Evolutionary conservation across 164 flowering plant species (phyloP), one percentile per base, ranked within the genome.

Genomic region (Vitis labrusca): DNA sequence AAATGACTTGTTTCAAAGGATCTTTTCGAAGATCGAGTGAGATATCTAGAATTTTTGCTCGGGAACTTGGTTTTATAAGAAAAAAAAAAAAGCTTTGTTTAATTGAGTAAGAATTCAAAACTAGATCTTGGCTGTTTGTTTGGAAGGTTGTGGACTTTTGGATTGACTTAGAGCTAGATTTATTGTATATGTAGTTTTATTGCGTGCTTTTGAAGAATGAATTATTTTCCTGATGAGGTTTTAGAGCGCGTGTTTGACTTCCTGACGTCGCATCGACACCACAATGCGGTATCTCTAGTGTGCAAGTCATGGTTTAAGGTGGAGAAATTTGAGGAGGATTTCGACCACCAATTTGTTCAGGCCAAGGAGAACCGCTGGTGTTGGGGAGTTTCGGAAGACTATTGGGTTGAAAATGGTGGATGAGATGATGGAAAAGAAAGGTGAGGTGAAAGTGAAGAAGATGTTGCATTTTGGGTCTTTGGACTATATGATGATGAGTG

Each of bases 181-280:
- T 32, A 3, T 0, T 32, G 7, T 32, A 32, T 32, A 0, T 32
- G 71, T 30, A 54, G 50, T 27, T 29, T 58, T 57, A 9, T 52
- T 19, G 29, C 12, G 23, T 56, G 52, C 2, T 52, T 17, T 54
- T 44, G 66, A 9, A 27, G 57, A 72, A 91, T 91, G 93, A 85
- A 80, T 76, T 85, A 82, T 69, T 91, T 90, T 70, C 97, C 96
- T 1, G 98, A 91, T 37, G 97, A 90, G 79, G 97, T 94, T 13
- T 50, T 91, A 15, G 98, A 91, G 81, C 88, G 85, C 47, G 75
- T 94, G 2, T 94, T 94, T 67, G 84, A 84, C 71, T 89, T 80
- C 79, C 50, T 94, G 7, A 69, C 83, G 3, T 73, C 87, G 12
- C 84, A 89, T 51, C 71, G 69, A 11, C 96, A 94, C 77, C 77